Evolutionary conservation across 805 yeast species (phyloP).

Genomic region (Suhomyces sp.): DNA sequence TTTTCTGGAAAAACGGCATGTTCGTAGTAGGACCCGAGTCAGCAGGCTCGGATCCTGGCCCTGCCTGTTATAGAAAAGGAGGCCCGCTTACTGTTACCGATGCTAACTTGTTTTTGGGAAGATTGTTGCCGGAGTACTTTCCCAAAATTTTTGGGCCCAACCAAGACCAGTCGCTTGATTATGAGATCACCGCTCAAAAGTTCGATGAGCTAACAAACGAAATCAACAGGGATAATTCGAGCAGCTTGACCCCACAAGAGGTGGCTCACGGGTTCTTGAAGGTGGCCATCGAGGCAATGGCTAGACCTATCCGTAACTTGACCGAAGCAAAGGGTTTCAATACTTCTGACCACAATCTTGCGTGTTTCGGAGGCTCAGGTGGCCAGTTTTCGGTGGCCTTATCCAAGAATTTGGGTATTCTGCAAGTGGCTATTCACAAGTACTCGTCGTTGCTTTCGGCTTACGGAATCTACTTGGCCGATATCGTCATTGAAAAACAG

Average conservation of each 20-base stretch:
- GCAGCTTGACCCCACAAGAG: slow-evolving; percentile 51
- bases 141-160: slow-evolving; percentile 40
- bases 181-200: slow-evolving; percentile 39
- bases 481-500: slow-evolving; percentile 39
- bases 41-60: slow-evolving; percentile 42
- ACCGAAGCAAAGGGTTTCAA: slow-evolving; percentile 83
- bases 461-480: slow-evolving; percentile 81
- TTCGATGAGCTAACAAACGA: slow-evolving; percentile 52
- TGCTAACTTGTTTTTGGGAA: slow-evolving; percentile 35
- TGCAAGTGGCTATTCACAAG: slow-evolving; percentile 68
- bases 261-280: slow-evolving; percentile 78
- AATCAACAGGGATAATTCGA: slow-evolving; percentile 51
- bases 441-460: slow-evolving; percentile 85
- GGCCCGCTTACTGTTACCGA: slow-evolving; percentile 41
- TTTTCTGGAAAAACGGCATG: slow-evolving; percentile 37
- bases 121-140: slow-evolving; percentile 34
- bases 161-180: slow-evolving; percentile 32
- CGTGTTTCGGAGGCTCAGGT: slow-evolving; percentile 91
- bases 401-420: slow-evolving; percentile 67
- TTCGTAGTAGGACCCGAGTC: slow-evolving; percentile 41
- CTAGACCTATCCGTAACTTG: slow-evolving; percentile 80
- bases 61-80: slow-evolving; percentile 39
- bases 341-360: slow-evolving; percentile 63
- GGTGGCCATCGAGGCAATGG: slow-evolving; percentile 87
- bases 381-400: slow-evolving; percentile 86